Base-by-base conservation (phyloP, 2,329 filamentous ascomycete species). In the Tolypocladium album region DNA sequence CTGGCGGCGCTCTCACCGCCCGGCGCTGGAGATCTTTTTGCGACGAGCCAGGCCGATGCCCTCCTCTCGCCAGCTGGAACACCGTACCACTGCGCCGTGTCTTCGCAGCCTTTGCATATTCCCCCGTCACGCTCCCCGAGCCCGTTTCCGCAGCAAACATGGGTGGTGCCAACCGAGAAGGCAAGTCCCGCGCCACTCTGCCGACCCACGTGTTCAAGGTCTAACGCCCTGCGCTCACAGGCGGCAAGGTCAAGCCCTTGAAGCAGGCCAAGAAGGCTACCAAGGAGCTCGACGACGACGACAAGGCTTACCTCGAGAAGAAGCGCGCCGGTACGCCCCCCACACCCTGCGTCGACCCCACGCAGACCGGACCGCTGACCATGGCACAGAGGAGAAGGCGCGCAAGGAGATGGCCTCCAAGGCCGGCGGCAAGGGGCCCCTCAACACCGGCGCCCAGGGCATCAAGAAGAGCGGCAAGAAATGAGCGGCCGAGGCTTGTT, bases 401-500 rank as follows among this genome's bases (percentile, higher is more conserved):
- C 88, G 86, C 76, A 93, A 95, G 79, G 90, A 92, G 12, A 73
- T 95, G 77, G 86, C 88, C n/a, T 82, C 86, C 62, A 89, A 90
- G 79, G 88, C 89, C 55, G 88, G 88, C 69, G 89, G 89, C 75
- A 96, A 95, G 79, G 93, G 93, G 3, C 92, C 93, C 43, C 74
- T 97, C 72, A 92, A 92, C 78, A 88, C 86, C 39, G 92, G 91
- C 40, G 76, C 82, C 56, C 90, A 95, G 78, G 92, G 91, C 64
- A 96, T 97, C 81, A 97, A 97, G 87, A 97, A 96, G 85, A 94
- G 89, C 63, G 92, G 92, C 76, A 96, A 97, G 89, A 96, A 97
- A 87, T 96, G 82, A 78, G 68, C 24, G 31, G 11, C 31, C 20
- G 50, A 38, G 20, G 11, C 15, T 9, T 55, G 50, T 34, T 36